Base-by-base conservation (phyloP, 2,329 filamentous ascomycete species). In the Trichothecium roseum region DNA sequence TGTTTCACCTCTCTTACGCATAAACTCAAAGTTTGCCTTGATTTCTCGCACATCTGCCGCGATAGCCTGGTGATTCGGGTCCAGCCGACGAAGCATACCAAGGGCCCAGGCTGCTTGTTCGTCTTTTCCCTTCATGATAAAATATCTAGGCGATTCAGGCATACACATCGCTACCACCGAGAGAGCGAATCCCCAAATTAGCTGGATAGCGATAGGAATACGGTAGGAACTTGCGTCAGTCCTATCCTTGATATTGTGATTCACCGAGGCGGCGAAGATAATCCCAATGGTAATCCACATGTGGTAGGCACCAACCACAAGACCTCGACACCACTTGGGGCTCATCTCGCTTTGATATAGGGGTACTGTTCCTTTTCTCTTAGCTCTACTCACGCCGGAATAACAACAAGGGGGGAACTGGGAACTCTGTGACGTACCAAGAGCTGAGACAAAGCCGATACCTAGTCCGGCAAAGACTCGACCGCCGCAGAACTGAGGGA, bases 291-390 rank as follows among this genome's bases (percentile, higher is more conserved):
- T 84, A 42, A 84, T 84, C 36, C 75, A 74, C 37, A 75, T 67
- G 49, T 84, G 81, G 50, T 84, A 84, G 6, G 71, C 66, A 18
- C 78, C 77, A 4, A 84, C 79, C 43, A 84, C 78, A 17, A 73
- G 70, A 45, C 80, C 80, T 41, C 80, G 74, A 45, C 84, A 81
- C 77, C 78, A 82, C 48, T 80, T 81, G 3, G 80, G 80, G 0
- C 78, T 71, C 2, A 77, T 83, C 49, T 84, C 80, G 15, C 76
- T 79, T 50, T 83, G 79, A 50, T 84, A 84, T 34, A 84, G 69
- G 6, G 78, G 78, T 40, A 83, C 75, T 75, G 40, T 18, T 36
- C 8, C 26, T 14, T n/a, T 18, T 14, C 12, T 12, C 12, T 16
- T 16, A 31, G 29, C 15, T 15, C 14, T 16, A 15, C 28, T n/a